phyloP scores from a whole-genome alignment of 1,139 yeast genomes.

The Suhomyces wounanorum region DNA sequence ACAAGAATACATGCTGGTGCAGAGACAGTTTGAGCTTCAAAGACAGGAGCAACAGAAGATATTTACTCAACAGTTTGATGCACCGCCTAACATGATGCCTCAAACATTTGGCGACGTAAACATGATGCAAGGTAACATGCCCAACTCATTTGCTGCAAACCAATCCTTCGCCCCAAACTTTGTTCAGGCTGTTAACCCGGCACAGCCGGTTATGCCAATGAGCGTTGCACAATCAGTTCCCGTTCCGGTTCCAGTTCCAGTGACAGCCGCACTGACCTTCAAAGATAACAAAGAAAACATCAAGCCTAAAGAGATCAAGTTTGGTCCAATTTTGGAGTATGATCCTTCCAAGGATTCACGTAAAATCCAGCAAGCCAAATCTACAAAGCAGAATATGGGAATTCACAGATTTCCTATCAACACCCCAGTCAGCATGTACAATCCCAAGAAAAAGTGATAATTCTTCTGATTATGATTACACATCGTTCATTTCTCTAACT shows the following conservation, averaged over 20 bases:
- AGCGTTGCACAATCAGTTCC: not conserved
- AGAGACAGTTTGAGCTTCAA: conserved; percentile 16
- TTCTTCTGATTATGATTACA: not conserved
- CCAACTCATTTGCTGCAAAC: not conserved
- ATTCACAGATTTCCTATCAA: conserved; percentile 36
- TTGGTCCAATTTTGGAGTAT: conserved; percentile 46
- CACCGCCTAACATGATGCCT: conserved; percentile 2
- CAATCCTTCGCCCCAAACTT: conserved; percentile 1
- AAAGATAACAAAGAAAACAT: conserved; percentile 22
- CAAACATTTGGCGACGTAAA: conserved; percentile 5
- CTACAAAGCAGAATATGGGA: conserved; percentile 23
- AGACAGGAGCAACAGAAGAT: conserved; percentile 13
- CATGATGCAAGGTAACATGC: not conserved
- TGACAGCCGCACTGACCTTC: not conserved
- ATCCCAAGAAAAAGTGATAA: conserved; percentile 28
- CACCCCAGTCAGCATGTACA: conserved; percentile 37
- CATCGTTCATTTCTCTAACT: conserved; percentile 3
- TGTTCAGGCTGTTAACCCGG: not conserved
- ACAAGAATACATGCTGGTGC: conserved; percentile 22
- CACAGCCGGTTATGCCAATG: conserved; percentile 1
- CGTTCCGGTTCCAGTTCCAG: not conserved
- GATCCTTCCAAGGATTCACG: conserved; percentile 41
- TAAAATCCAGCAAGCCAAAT: conserved; percentile 18
- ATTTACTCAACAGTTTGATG: conserved; percentile 7
- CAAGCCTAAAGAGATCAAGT: conserved; percentile 35